Base-by-base conservation (phyloP, 2,329 filamentous ascomycete genomes). In the Rosellinia necatrix region DNA sequence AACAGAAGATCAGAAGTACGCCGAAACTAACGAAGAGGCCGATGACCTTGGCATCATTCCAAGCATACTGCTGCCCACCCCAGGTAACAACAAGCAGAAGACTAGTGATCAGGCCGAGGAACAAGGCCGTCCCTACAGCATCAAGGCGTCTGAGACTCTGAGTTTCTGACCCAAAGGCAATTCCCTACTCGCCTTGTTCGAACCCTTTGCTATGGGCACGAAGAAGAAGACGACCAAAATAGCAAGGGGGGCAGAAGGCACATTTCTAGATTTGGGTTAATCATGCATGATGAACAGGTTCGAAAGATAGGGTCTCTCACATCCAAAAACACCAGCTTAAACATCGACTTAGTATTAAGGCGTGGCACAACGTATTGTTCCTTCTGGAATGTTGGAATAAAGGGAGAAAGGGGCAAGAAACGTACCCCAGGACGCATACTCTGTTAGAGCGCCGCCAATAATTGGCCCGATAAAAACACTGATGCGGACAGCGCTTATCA, bases 61-160 rank as follows among this genome's bases (percentile, higher is more conserved):
- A 75, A 0, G 66, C 38, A 6, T 62, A 59, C n/a, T 58, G 65
- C n/a, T 63, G 65, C 5, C 71, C 73, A 43, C 72, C 72, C 75
- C 75, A 79, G 44, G 75, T 71, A 4, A 79, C 65, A 6, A 75
- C 76, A 8, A 80, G 64, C 0, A 78, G 60, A 4, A 78, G 69
- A 49, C 72, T 77, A 21, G 74, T 62, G 6, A 77, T 72, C 3
- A 71, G 34, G 6, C 61, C 61, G 3, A 63, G 19, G 21, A 64
- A 62, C 1, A 65, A 8, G 6, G 57, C 15, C 2, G 41, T 42
- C 3, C 59, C 61, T 0, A 54, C 2, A 4, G 49, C 32, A 21
- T 67, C 67, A 34, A 66, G 52, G 6, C 56, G 44, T 4, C 40
- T 4, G 2, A 66, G 35, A 32, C 60, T 62, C 3, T 12, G 2